Conservation (phyloP, 2,329 filamentous ascomycete species). For the Aspergillus sergii region DNA sequence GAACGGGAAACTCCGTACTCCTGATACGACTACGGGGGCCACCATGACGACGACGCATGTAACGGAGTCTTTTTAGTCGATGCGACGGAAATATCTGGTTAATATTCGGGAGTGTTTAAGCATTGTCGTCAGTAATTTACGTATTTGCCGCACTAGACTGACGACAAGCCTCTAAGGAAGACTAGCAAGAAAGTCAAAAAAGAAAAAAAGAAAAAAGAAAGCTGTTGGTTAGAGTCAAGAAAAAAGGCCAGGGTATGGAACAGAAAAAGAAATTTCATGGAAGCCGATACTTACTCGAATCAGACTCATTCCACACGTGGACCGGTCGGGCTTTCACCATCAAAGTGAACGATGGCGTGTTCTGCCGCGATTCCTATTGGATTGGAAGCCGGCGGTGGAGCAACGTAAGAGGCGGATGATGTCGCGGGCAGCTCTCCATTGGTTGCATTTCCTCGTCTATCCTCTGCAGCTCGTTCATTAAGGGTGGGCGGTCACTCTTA, state of each 20-base stretch:
- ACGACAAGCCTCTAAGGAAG: neutral
- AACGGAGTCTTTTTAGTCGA: neutral
- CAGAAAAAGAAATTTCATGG: constrained; percentile 7
- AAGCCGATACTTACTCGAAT: neutral
- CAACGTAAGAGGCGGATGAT: neutral
- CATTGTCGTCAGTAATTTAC: neutral
- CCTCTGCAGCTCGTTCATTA: neutral
- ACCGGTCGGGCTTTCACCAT: constrained; percentile 32
- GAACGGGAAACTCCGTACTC: neutral
- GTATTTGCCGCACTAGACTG: neutral
- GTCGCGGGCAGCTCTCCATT: constrained; percentile 8
- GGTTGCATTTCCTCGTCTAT: neutral
- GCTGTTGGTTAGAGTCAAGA: neutral
- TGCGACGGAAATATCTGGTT: neutral
- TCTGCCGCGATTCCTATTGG: constrained; percentile 30
- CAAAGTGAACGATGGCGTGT: constrained; percentile 36
- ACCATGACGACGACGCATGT: neutral
- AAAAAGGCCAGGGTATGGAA: neutral
- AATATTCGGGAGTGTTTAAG: neutral
- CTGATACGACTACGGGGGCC: neutral
- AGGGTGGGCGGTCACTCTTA: neutral
- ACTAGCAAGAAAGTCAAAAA: neutral
- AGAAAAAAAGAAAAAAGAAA: neutral
- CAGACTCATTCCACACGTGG: constrained; percentile 18
- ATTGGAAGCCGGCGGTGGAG: neutral